Evolutionary conservation across 2,329 filamentous ascomycete genomes (phyloP), one percentile per base, ranked within the genome.

Genomic region (Trichoderma polysporum): DNA sequence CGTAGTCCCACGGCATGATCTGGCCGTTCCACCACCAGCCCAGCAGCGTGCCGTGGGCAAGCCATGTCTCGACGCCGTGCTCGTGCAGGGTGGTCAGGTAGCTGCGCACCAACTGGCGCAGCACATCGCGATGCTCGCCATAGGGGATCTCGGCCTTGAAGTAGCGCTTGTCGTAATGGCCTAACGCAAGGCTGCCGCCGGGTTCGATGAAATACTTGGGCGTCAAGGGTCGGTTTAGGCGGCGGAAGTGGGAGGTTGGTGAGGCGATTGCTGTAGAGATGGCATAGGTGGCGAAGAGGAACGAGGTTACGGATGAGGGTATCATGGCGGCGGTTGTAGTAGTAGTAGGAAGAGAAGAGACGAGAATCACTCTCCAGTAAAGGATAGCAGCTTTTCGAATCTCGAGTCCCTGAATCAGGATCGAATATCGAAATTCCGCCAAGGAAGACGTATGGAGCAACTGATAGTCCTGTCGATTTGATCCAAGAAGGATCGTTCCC

Each of bases 1-100:
- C 92, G 81, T 88, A 91, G 77, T 95, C 92, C 91, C 91, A 94
- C 0, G 91, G 91, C 80, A 94, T 87, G 74, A 92, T 88, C 78
- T 87, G 79, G 49, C 82, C 85, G 75, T 93, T 94, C 92, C 92
- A 96, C 91, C 91, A 95, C 92, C 92, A 96, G 13, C 92, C 92
- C 25, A 96, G 81, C 58, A 95, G 80, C 4, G 92, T 93, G 57
- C 92, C 92, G 77, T 96, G 92, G 45, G 92, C 92, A 68, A 96
- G 87, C 92, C 92, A 95, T 0, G 92, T 94, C 78, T 94, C 91
- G 69, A 93, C 79, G 7, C 87, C 86, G 63, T 89, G 82, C 19
- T 85, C 81, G 52, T 82, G 80, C 76, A 91, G 90, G 66, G 86
- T 88, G 53, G 83, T 82, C 52, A 95, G 84, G 79, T 95, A 95